Percentiles rank a stretch among this genome's conserved stretches.
Conservation (phyloP, 495 filamentous ascomycete species). For the Tuber aestivum region DNA sequence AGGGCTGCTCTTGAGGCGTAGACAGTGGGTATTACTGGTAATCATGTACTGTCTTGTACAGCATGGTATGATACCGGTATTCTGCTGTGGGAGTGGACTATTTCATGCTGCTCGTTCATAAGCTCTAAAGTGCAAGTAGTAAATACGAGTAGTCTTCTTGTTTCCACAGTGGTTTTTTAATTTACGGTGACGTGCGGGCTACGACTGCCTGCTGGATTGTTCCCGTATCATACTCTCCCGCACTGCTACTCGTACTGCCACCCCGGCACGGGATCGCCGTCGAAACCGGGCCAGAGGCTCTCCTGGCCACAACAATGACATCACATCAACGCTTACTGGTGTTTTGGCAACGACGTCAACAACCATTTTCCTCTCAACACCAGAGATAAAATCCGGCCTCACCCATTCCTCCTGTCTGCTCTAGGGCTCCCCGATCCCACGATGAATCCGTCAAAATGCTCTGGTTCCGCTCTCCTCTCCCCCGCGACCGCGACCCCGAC, state of each 20-base stretch:
- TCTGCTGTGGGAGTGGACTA: no score
- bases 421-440: neutral
- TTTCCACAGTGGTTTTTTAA: no score
- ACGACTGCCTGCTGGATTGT: no score
- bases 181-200: no score
- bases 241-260: neutral
- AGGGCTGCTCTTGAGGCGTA: no score
- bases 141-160: no score
- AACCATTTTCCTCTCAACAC: neutral
- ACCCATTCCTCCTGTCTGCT: neutral
- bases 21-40: no score
- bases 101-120: no score
- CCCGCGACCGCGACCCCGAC: slow-evolving; percentile 5
- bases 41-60: no score
- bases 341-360: neutral
- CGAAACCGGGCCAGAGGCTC: neutral
- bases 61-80: no score
- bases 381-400: neutral
- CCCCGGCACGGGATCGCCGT: neutral
- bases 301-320: neutral
- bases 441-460: slow-evolving; percentile 8
- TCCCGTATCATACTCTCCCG: no score
- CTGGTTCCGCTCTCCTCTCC: slow-evolving; percentile 9
- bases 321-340: neutral
- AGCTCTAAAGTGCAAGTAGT: no score